Evolutionary conservation across 441 rosid species (phyloP), one percentile per base, ranked within the genome.

Genomic region (Pelargonium citronellum): DNA sequence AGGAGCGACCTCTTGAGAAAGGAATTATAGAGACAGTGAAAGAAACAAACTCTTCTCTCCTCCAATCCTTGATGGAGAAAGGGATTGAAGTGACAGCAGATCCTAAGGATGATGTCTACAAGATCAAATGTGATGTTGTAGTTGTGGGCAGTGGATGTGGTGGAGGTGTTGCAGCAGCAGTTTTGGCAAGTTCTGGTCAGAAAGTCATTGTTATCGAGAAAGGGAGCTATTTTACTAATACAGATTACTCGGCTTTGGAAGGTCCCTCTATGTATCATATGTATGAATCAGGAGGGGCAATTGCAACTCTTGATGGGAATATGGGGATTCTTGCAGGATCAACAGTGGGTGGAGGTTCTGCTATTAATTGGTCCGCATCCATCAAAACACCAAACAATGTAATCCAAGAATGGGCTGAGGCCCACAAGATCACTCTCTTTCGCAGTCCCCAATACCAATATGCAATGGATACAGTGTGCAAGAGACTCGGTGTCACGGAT

Each of bases 91-190:
- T 79, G 5, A 64, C 73, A 0, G 67, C 67, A 0, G 87, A 85
- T 58, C 11, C 73, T 0, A 8, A 71, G 30, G 67, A 73, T 0
- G 77, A 80, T 0, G 53, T 72, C 7, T 80, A 72, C 75, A 86
- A 39, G 68, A 83, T 94, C 78, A 83, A 87, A 69, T 94, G 97
- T 22, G 99, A 94, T 65, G 96, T 69, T 4, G 87, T 87, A 0
- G 72, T 94, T 9, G 80, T 94, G 5, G 97, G 99, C 7, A 91
- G 97, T 0, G 99, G 99, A 39, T 87, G 95, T 13, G 99, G 99
- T 1, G 99, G 99, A 13, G 96, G 96, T 2, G 97, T 94, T 9
- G 96, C 97, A 0, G 97, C 96, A 12, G 87, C 95, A 0, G 85
- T 89, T 16, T 85, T 94, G 30, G 95, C 96, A 3, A 69, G 82